Percentiles rank a stretch among this genome's conserved stretches.
Conservation (phyloP, 1,284 basidiomycete species). For the Flammula alnicola region DNA sequence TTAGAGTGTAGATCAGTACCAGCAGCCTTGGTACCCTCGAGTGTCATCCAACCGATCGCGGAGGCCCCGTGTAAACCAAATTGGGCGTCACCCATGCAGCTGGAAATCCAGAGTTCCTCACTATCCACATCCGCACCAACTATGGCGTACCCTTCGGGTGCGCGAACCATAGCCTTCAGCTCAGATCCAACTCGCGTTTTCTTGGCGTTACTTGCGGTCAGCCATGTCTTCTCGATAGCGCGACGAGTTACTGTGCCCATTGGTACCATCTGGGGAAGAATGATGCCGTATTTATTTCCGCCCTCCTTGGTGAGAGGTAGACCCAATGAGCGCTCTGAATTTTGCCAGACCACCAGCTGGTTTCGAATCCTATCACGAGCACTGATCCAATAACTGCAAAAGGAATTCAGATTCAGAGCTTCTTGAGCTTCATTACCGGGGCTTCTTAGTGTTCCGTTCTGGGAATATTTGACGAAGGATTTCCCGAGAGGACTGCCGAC, state of each 20-base stretch:
- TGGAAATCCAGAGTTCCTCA: conserved; percentile 99
- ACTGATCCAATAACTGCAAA: conserved; percentile 98
- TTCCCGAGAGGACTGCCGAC: conserved; percentile 94
- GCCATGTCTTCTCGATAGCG: conserved; percentile 98
- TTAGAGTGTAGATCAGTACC: conserved; percentile 98
- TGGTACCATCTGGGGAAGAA: conserved; percentile 94
- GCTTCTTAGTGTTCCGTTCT: conserved; percentile 83
- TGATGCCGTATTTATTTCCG: conserved; percentile 79
- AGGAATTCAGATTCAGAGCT: conserved; percentile 91
- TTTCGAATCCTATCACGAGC: conserved; percentile 91
- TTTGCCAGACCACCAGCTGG: conserved; percentile 93
- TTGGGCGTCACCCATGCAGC: conserved; percentile 98
- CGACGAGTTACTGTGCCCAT: conserved; percentile 99
- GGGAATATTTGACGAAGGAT: conserved; percentile 87
- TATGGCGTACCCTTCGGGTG: conserved; percentile 91
- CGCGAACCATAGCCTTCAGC: conserved; percentile 96
- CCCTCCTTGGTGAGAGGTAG: conserved; percentile 36
- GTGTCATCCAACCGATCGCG: conserved; percentile 99
- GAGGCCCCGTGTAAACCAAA: conserved; percentile 97
- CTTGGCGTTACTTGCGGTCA: conserved; percentile 98
- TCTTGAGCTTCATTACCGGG: conserved; percentile 81
- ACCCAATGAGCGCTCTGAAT: conserved; percentile 50
- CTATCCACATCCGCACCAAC: conserved; percentile 99
- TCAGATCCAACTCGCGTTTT: conserved; percentile 97
- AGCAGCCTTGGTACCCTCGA: conserved; percentile 96